These are phyloP conservation scores for Chlorociboria aeruginascens DNA, from an alignment of 495 filamentous ascomycete species.

Conservation along the genomic window DNA sequence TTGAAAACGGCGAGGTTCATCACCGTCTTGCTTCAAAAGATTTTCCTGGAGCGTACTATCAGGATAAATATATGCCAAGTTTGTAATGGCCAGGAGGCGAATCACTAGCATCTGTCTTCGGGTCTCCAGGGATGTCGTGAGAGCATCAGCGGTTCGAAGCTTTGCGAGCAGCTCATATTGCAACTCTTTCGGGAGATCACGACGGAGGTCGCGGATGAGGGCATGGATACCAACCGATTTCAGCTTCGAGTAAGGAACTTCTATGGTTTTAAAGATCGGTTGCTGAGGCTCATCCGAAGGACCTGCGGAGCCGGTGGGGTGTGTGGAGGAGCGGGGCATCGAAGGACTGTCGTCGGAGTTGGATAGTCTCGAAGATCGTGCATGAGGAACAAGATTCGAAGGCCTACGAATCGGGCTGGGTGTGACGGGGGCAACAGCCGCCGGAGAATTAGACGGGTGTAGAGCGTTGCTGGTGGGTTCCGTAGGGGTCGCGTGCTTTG, in stretches of 20 bases:
- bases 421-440: constrained; percentile 31
- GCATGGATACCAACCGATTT: constrained; percentile 49
- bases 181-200: constrained; percentile 55
- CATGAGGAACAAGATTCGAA: constrained; percentile 21
- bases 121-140: constrained; percentile 49
- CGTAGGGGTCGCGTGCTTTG: constrained; percentile 24
- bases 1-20: constrained; percentile 83
- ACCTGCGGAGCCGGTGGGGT: not conserved
- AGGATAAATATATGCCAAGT: constrained; percentile 77
- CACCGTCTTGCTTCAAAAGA: constrained; percentile 73
- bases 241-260: constrained; percentile 56
- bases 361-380: constrained; percentile 10
- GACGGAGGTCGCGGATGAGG: constrained; percentile 48
- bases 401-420: constrained; percentile 37
- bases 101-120: constrained; percentile 70
- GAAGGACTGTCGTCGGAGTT: constrained; percentile 14
- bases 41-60: constrained; percentile 73
- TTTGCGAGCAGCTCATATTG: constrained; percentile 83
- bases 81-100: constrained; percentile 78
- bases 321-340: constrained; percentile 6
- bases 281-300: constrained; percentile 40
- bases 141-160: constrained; percentile 66
- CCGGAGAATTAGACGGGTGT: constrained; percentile 1
- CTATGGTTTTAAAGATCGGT: constrained; percentile 45
- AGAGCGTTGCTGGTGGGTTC: constrained; percentile 8